Evolutionary conservation across 331 rosid genomes (phyloP), one percentile per base, ranked within the genome.

Genomic region (Cydonia oblonga): DNA sequence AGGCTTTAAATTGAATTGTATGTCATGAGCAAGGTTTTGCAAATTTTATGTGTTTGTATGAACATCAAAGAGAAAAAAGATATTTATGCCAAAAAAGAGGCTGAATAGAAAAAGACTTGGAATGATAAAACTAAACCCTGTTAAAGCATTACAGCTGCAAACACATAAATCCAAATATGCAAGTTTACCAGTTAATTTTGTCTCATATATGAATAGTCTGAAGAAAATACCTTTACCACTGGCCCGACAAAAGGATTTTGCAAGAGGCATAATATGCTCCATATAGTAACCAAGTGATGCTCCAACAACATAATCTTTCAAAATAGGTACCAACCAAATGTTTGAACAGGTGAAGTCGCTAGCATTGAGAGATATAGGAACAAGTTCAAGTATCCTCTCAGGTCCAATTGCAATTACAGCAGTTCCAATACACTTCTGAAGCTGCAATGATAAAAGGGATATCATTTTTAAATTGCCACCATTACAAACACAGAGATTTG

Each of bases 391-490:
- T 64, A 89, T 81, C 78, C 75, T 87, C 84, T 89, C 97, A 23
- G 93, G 91, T 72, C 98, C 98, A 96, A 93, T 80, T 38, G 96
- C 91, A 81, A 78, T 75, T 68, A 93, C 82, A 49, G 96, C 98
- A 66, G 91, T 83, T 78, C 98, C 98, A 80, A 91, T 71, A 79
- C 96, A 91, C 57, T 80, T 87, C 77, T 77, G 85, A 83, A 91
- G 84, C 98, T 91, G 92, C 86, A 71, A 82, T 73, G 9, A 49
- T 72, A 68, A 80, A 67, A 42, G 68, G 32, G 28, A 67, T 63
- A 59, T 61, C 64, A 23, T 4, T 66, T 52, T n/a, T 26, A 40
- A 22, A 9, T 23, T 16, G n/a, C 18, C 42, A 38, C 67, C 60
- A 24, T 15, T 5, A 66, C 56, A 14, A 35, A 66, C 32, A 5